phyloP scores from a whole-genome alignment of 2,329 filamentous ascomycete genomes.

The Alternaria conjuncta region DNA sequence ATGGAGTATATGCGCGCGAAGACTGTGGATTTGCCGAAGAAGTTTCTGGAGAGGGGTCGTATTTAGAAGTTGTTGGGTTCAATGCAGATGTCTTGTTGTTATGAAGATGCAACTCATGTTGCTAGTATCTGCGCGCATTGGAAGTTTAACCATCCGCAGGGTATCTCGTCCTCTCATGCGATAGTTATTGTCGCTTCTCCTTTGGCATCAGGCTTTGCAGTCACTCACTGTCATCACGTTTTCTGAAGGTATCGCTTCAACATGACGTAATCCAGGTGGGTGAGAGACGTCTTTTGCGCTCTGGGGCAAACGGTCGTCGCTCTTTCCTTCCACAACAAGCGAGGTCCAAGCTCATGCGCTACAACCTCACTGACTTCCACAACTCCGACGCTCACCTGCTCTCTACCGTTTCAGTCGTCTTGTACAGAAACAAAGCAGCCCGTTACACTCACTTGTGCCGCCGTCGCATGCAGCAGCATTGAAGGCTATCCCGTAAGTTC shows the following conservation, averaged over 20 bases:
- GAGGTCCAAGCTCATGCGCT: background rate
- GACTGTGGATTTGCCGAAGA: conserved; percentile 22
- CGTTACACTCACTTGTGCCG: accelerated
- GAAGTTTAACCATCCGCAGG: no score
- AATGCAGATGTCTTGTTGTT: background rate
- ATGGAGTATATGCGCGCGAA: conserved; percentile 30
- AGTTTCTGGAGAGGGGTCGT: conserved; percentile 19
- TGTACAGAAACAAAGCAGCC: background rate
- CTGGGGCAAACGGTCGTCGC: background rate
- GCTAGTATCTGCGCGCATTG: background rate
- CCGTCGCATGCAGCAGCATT: background rate
- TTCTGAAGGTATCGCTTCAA: no score
- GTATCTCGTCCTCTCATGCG: no score
- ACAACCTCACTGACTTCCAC: background rate
- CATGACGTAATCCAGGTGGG: background rate
- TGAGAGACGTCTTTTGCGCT: background rate
- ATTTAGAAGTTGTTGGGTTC: background rate
- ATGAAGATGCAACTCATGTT: background rate
- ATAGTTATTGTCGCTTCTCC: no score
- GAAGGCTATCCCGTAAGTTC: background rate
- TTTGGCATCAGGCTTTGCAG: no score
- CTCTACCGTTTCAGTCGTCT: background rate
- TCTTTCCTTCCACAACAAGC: background rate
- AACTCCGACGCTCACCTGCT: background rate
- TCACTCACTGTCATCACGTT: no score